Evolutionary conservation across 2,329 filamentous ascomycete genomes (phyloP), one percentile per base, ranked within the genome.

Genomic region (Fusarium pseudonygamai): DNA sequence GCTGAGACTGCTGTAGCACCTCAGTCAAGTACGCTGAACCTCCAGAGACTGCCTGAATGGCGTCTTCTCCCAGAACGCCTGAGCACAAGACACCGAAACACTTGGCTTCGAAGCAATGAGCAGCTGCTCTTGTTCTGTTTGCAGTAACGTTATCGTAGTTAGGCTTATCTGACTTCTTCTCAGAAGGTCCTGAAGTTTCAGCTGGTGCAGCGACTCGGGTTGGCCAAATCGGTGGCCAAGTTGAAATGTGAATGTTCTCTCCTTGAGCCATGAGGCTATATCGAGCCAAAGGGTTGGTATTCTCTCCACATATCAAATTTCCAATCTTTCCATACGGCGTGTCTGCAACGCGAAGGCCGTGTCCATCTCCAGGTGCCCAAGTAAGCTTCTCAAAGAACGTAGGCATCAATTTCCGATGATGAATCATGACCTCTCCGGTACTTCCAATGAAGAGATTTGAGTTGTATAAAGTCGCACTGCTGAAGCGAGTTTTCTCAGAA

Each of bases 91-190:
- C 83, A 0, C 87, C 87, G 52, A 89, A 90, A 47, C 84, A 87
- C 70, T 90, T 90, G 1, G 85, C 87, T 62, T 89, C 88, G 69
- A 90, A 89, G 69, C 87, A 89, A 75, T 89, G 87, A 1, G 86
- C 87, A 1, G 87, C 87, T 5, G 86, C 84, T 6, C 88, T 80
- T 0, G 81, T 86, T n/a, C 83, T 80, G 68, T 90, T 89, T 0
- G 87, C 87, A 0, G 84, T 80, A 4, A 88, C 79, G 67, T 89
- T 89, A 69, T 89, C 86, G 69, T 88, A 89, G 47, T 88, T 86
- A 1, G 64, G 64, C 6, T 60, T 68, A 1, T 47, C n/a, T 5
- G 26, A 4, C 1, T 3, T n/a, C 1, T 2, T 32, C 1, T n/a
- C 22, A 15, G 18, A 16, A 24, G n/a, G 5, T 15, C n/a, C 28